Conservation (phyloP, 805 yeast genomes). For the Candida qinlingensis region DNA sequence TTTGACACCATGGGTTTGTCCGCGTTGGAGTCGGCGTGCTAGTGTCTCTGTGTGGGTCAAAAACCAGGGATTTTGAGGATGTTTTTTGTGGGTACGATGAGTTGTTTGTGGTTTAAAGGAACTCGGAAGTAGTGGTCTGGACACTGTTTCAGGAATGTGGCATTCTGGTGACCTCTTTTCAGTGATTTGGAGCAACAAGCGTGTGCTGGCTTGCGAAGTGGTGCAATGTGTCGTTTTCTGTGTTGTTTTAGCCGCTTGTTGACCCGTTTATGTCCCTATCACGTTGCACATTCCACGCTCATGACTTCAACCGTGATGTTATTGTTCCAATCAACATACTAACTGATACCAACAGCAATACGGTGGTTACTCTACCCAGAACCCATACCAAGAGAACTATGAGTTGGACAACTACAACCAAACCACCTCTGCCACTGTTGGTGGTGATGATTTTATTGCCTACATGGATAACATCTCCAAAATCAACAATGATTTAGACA, state of each 20-base stretch:
- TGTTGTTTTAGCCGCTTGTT: too few species aligned
- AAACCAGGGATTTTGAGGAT: not conserved
- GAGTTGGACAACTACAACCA: slow-evolving; percentile 19
- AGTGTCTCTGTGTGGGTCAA: not conserved
- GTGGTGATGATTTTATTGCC: slow-evolving; percentile 48
- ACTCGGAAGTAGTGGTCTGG: not conserved
- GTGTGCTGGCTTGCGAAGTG: too few species aligned
- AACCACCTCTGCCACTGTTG: slow-evolving; percentile 10
- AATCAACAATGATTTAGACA: slow-evolving; percentile 63
- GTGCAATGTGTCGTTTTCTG: too few species aligned
- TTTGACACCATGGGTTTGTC: not conserved
- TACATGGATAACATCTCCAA: slow-evolving; percentile 67
- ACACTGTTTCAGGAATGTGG: too few species aligned
- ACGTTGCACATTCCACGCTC: too few species aligned
- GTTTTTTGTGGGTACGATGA: not conserved
- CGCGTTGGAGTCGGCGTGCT: not conserved
- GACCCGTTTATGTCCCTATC: too few species aligned
- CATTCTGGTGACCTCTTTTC: too few species aligned
- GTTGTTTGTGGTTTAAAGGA: not conserved
- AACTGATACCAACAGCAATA: slow-evolving; percentile 2
- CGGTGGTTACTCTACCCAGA: slow-evolving; percentile 21
- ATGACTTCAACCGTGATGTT: too few species aligned
- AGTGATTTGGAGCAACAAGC: too few species aligned
- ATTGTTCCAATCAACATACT: not conserved
- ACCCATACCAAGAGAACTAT: slow-evolving; percentile 23